Evolutionary conservation across 164 flowering plant species (phyloP).

Genomic region (Magnolia kwangsiensis): DNA sequence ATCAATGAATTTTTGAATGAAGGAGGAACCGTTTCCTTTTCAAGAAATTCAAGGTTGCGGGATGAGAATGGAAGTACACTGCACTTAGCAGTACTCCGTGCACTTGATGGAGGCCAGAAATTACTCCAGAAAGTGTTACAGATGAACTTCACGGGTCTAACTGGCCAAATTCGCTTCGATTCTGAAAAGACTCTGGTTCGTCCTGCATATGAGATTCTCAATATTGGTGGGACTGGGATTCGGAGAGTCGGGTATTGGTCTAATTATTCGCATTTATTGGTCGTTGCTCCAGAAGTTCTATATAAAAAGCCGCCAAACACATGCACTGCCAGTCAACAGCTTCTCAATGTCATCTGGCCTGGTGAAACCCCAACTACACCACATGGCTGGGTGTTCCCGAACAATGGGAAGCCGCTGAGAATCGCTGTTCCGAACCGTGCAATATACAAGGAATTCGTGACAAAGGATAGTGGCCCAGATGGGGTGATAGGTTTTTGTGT

Average conservation of each 20-base stretch:
- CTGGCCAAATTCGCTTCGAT: constrained; percentile 63
- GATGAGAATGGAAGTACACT: constrained; percentile 39
- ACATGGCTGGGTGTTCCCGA: constrained; percentile 93
- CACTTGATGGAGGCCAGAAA: constrained; percentile 53
- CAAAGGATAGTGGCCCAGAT: constrained; percentile 38
- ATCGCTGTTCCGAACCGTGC: constrained; percentile 78
- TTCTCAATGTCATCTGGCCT: constrained; percentile 74
- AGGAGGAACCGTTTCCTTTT: constrained; percentile 58
- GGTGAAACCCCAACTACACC: constrained; percentile 57
- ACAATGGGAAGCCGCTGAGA: constrained; percentile 73
- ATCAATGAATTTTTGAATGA: constrained; percentile 51
- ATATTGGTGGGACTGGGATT: constrained; percentile 51
- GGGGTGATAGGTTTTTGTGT: constrained; percentile 70
- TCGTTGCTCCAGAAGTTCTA: constrained; percentile 62
- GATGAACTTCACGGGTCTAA: constrained; percentile 62
- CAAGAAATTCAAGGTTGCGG: constrained; percentile 47
- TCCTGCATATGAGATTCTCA: constrained; percentile 70
- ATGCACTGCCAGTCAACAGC: constrained; percentile 48
- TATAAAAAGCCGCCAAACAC: constrained; percentile 48
- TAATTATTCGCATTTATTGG: constrained; percentile 70
- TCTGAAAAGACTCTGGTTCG: constrained; percentile 45
- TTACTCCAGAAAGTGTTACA: constrained; percentile 41
- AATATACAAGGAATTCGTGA: constrained; percentile 59
- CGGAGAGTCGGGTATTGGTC: constrained; percentile 84
- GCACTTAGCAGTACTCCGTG: constrained; percentile 39